Percentiles rank a stretch among this genome's conserved stretches.
Evolutionary conservation across 2,329 filamentous ascomycete species (phyloP).

Genomic region (Acarospora socialis): DNA sequence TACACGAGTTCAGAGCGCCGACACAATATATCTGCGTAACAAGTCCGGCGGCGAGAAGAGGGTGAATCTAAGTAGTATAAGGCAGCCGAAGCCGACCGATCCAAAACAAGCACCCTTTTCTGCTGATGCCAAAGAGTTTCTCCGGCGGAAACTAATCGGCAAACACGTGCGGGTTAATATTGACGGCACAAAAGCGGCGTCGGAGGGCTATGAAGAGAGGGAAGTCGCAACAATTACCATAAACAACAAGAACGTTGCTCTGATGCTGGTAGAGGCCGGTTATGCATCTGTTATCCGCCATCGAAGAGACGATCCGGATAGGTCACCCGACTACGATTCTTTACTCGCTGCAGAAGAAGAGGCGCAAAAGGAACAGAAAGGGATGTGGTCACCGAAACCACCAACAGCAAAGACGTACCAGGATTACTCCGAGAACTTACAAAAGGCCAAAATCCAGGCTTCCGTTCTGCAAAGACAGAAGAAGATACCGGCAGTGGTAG

Average conservation of each 20-base stretch:
- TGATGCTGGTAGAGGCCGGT: constrained; percentile 77
- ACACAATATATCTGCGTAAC: constrained; percentile 74
- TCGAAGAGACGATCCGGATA: constrained; percentile 74
- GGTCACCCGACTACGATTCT: constrained; percentile 79
- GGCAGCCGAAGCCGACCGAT: constrained; percentile 81
- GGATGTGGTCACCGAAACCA: constrained; percentile 87
- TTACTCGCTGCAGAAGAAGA: constrained; percentile 31
- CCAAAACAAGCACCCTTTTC: constrained; percentile 76
- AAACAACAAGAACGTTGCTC: constrained; percentile 74
- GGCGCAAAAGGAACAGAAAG: constrained; percentile 78
- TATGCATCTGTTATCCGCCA: constrained; percentile 92
- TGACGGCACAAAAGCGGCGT: constrained; percentile 80
- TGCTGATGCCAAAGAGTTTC: constrained; percentile 89
- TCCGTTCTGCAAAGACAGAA: constrained; percentile 78
- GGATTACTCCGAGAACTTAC: constrained; percentile 81
- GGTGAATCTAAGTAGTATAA: constrained; percentile 81
- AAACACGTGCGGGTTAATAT: constrained; percentile 85
- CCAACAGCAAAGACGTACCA: constrained; percentile 69
- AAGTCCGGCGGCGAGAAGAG: constrained; percentile 78
- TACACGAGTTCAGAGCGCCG: constrained; percentile 71
- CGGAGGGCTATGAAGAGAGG: constrained; percentile 81
- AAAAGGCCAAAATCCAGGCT: constrained; percentile 91
- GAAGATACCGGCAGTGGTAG: constrained; percentile 82
- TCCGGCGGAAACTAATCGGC: constrained; percentile 85
- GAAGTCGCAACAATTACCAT: constrained; percentile 82